These are phyloP conservation scores for Linderina pennispora DNA, from an alignment of 192 early-diverging fungal species.

Conservation along the genomic window DNA sequence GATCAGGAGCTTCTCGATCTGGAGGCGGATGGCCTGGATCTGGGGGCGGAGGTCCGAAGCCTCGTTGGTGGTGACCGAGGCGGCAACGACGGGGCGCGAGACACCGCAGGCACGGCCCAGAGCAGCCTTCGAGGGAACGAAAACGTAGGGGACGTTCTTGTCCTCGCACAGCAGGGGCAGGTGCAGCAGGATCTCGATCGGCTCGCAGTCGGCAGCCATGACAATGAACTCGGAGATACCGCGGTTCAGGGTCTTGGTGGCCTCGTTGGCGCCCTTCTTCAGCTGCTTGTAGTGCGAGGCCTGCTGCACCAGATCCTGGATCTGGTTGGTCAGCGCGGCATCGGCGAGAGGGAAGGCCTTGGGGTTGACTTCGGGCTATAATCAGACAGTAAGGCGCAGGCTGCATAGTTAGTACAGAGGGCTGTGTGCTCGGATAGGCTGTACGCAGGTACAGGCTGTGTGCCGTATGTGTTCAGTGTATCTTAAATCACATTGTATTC, in stretches of 20 bases:
- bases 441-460: no score
- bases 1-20: slow-evolving; percentile 80
- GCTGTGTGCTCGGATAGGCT: no score
- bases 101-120: slow-evolving; percentile 98
- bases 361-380: slow-evolving; percentile 29
- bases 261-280: slow-evolving; percentile 99
- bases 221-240: slow-evolving; percentile 98
- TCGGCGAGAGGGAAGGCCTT: slow-evolving; percentile 90
- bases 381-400: no score
- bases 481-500: no score
- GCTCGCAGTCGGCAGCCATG: slow-evolving; percentile 97
- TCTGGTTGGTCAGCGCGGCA: slow-evolving; percentile 80
- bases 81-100: slow-evolving; percentile 86
- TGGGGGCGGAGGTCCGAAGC: slow-evolving; percentile 91
- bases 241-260: slow-evolving; percentile 98
- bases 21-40: slow-evolving; percentile 81
- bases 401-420: no score
- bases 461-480: no score
- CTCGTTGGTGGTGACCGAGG: slow-evolving; percentile 96
- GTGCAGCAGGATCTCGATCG: slow-evolving; percentile 96
- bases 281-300: slow-evolving; percentile 99
- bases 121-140: slow-evolving; percentile 94
- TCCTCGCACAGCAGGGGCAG: slow-evolving; percentile 97
- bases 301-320: slow-evolving; percentile 97
- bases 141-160: slow-evolving; percentile 99